Evolutionary conservation across 768 basidiomycete genomes (phyloP).

Genomic region (Tricholoma bakamatsutake): DNA sequence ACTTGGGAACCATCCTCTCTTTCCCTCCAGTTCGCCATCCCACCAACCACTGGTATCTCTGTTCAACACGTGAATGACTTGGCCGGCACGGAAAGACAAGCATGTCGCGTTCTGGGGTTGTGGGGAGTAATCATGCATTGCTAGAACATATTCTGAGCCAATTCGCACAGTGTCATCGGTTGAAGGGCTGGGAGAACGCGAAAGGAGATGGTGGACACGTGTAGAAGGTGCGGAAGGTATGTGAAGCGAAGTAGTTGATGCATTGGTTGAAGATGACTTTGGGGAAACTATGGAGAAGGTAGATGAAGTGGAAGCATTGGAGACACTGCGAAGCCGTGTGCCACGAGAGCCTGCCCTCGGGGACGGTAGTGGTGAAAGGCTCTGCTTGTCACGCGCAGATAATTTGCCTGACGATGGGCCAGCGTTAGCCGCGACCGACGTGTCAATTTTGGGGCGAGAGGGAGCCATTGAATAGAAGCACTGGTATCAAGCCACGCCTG

Average conservation of each 20-base stretch:
- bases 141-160: constrained; percentile 70
- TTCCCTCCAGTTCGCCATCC: constrained; percentile 90
- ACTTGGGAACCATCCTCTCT: constrained; percentile 96
- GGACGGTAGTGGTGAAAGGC: constrained; percentile 25
- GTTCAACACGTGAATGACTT: constrained; percentile 88
- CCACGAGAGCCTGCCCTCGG: constrained; percentile 28
- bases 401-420: constrained; percentile 26
- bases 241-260: constrained; percentile 43
- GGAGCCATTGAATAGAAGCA: constrained; percentile 33
- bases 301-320: constrained; percentile 52
- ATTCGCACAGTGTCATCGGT: constrained; percentile 48
- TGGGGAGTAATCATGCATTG: constrained; percentile 87
- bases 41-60: constrained; percentile 92
- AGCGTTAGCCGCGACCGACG: constrained; percentile 29
- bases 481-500: constrained; percentile 3
- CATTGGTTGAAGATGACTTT: constrained; percentile 48
- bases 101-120: constrained; percentile 71
- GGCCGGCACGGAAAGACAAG: constrained; percentile 83
- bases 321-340: constrained; percentile 41
- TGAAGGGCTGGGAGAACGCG: constrained; percentile 35
- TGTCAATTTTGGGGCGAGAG: constrained; percentile 44
- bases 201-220: constrained; percentile 14
- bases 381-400: constrained; percentile 20
- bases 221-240: constrained; percentile 26
- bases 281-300: constrained; percentile 54